Evolutionary conservation across 225 moss, liverwort and hornwort genomes (phyloP), one percentile per base, ranked within the genome.

Genomic region (Sphagnum contortum): DNA sequence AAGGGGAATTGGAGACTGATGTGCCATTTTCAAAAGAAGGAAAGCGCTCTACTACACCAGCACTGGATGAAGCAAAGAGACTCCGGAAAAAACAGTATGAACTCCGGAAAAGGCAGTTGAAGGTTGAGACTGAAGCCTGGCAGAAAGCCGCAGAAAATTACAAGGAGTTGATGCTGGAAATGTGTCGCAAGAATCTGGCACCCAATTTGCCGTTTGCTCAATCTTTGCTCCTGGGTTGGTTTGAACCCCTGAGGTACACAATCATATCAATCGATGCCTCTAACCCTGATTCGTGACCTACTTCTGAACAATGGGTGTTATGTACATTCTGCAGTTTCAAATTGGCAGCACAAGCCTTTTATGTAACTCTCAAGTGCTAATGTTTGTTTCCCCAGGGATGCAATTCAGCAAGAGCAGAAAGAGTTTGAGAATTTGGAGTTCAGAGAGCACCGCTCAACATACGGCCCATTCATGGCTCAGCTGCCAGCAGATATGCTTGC

Each of bases 101-200:
- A 47, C 60, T 93, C 65, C 50, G 77, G 52, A 69, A 57, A 44
- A 75, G 98, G 67, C 98, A 98, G 68, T 81, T 77, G 61, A 72
- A 77, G 69, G 77, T 83, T 63, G 98, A 98, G 66, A 73, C 84
- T 5, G 66, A 84, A 76, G 98, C 98, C 66, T 98, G 93, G 93
- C 75, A 76, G 9, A 52, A 66, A 57, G 93, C 98, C 10, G 91
- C 90, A 48, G 79, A 68, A 10, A 87, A 93, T 71, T 98, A 98
- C 79, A 83, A 68, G 65, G 80, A 85, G 64, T 69, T 93, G 4
- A 81, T 93, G 60, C 60, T 76, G 61, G 87, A 98, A 48, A 98
- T 98, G 98, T 98, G 98, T 85, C 83, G 83, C 77, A 98, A 91
- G 59, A 98, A 81, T 14, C 71, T 98, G 48, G 98, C 98, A 12